These are phyloP conservation scores for Oxytropis ochrocephala DNA, from an alignment of 306 rosid species.

Conservation along the genomic window DNA sequence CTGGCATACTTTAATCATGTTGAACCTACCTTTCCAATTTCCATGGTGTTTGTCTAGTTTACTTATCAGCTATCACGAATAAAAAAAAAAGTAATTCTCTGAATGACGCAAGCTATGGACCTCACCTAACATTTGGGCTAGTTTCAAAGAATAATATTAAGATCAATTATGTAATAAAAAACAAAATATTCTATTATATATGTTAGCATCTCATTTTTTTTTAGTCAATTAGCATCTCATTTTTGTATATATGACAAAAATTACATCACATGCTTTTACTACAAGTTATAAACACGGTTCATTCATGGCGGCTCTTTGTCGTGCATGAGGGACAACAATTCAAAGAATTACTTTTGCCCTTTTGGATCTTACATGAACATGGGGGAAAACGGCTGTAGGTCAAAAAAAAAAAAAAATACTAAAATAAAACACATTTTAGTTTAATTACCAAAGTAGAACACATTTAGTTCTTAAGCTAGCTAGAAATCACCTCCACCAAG, in stretches of 20 bases:
- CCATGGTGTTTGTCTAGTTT: not conserved
- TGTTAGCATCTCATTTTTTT: not conserved
- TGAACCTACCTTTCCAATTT: conserved; percentile 16
- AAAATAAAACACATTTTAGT: no score
- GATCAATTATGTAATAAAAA: not conserved
- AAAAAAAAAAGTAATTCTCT: not conserved
- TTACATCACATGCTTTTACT: not conserved
- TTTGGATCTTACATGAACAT: no score
- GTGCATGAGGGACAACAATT: not conserved
- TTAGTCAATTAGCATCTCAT: not conserved
- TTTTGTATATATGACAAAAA: not conserved
- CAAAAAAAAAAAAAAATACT: no score
- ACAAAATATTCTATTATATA: not conserved
- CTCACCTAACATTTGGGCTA: not conserved
- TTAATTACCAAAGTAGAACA: no score
- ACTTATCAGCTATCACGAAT: conserved; percentile 22
- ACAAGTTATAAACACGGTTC: not conserved
- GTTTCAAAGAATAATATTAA: not conserved
- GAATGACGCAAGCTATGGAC: not conserved
- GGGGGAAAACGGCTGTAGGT: no score
- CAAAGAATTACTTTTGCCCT: no score
- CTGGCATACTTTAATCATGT: not conserved
- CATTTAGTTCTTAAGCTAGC: no score
- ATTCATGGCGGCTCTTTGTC: not conserved
- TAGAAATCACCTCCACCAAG: no score